Conservation (phyloP, 2,329 filamentous ascomycete genomes). For the Ceratocystis lukuohia region DNA sequence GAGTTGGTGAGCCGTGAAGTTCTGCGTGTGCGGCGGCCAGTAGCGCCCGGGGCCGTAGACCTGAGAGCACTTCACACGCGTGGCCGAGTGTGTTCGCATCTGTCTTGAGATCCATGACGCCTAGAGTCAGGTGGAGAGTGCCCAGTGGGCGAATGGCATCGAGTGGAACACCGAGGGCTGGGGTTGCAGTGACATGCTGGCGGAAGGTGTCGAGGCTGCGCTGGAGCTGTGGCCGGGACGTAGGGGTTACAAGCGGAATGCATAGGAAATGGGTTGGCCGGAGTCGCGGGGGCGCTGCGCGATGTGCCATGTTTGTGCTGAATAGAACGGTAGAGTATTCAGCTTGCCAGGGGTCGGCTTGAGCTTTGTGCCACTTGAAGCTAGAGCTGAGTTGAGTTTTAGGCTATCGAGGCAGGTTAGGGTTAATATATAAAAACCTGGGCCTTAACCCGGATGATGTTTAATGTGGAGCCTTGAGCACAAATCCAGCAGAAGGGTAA, state of each 20-base stretch:
- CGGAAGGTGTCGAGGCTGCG: slow-evolving; percentile 47
- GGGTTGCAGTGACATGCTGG: slow-evolving; percentile 37
- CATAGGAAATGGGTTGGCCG: slow-evolving; percentile 62
- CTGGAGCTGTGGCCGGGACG: slow-evolving; percentile 52
- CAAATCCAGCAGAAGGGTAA: neutral
- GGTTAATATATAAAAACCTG: neutral
- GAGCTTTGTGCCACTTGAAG: neutral
- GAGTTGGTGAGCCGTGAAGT: slow-evolving; percentile 19
- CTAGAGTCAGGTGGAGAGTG: slow-evolving; percentile 74
- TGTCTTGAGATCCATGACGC: slow-evolving; percentile 60
- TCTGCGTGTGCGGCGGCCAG: slow-evolving; percentile 4
- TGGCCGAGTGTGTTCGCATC: neutral
- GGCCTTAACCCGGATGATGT: neutral
- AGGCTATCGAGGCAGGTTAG: neutral
- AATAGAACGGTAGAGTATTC: too few species aligned
- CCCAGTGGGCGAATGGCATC: slow-evolving; percentile 62
- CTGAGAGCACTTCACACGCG: slow-evolving; percentile 29
- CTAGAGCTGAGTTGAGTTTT: neutral
- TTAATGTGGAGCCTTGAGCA: neutral
- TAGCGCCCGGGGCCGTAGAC: slow-evolving; percentile 20
- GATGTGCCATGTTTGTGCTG: neutral
- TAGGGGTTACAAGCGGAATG: slow-evolving; percentile 52
- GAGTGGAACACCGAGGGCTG: slow-evolving; percentile 39
- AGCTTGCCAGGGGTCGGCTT: neutral
- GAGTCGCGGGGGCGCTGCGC: slow-evolving; percentile 21